Evolutionary conservation across 2,329 filamentous ascomycete genomes (phyloP).

Genomic region (Zasmidium cellare): DNA sequence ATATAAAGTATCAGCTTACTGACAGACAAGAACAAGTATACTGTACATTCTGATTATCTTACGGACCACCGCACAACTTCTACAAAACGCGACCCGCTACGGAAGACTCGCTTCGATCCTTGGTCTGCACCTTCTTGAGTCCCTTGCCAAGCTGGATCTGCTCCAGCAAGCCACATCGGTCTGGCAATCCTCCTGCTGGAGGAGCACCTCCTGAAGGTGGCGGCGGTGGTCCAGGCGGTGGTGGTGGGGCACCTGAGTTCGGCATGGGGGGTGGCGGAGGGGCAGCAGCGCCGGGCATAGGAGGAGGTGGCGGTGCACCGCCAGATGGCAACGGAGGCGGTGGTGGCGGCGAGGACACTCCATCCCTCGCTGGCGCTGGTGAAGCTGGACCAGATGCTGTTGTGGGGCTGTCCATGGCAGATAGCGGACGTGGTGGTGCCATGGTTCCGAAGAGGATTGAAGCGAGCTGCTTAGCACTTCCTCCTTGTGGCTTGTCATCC

Average conservation of each 20-base stretch:
- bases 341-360: constrained; percentile 43
- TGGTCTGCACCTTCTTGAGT: constrained; percentile 85
- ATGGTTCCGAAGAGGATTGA: constrained; percentile 96
- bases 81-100: constrained; percentile 71
- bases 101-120: constrained; percentile 74
- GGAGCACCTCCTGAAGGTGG: constrained; percentile 48
- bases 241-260: constrained; percentile 38
- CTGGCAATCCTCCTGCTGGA: constrained; percentile 39
- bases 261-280: constrained; percentile 45
- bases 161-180: constrained; percentile 66
- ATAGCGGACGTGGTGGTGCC: constrained; percentile 86
- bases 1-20: too few relatives aligned
- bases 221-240: constrained; percentile 51
- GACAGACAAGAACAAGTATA: not conserved
- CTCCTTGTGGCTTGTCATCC: constrained; percentile 70
- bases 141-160: constrained; percentile 79
- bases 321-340: constrained; percentile 52
- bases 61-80: not conserved
- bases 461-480: constrained; percentile 85
- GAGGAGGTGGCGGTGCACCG: constrained; percentile 43
- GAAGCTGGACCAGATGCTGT: constrained; percentile 41
- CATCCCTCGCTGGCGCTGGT: constrained; percentile 34
- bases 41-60: not conserved
- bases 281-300: constrained; percentile 41
- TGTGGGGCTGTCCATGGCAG: constrained; percentile 66